These are phyloP conservation scores for Linnemannia elongata DNA, from an alignment of 192 early-diverging fungal species.

Conservation along the genomic window DNA sequence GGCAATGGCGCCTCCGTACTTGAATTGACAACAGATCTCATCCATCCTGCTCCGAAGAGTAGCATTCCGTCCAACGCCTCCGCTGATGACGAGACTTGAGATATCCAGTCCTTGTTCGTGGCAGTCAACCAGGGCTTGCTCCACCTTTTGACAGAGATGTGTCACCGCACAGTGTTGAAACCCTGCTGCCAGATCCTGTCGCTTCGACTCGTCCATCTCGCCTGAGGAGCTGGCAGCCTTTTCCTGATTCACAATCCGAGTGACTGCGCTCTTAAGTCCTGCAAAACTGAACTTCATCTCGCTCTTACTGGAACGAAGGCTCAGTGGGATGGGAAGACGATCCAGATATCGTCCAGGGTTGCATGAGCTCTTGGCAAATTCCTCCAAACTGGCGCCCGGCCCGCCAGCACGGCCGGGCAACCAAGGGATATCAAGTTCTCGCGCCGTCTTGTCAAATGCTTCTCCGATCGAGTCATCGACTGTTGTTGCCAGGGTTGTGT, in stretches of 20 bases:
- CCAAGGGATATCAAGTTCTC: conserved; percentile 78
- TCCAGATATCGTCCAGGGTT: conserved; percentile 52
- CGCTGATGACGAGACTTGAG: conserved; percentile 76
- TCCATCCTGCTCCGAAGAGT: conserved; percentile 63
- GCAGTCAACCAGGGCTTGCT: conserved; percentile 65
- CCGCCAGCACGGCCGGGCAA: conserved; percentile 72
- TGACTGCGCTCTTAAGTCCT: conserved; percentile 78
- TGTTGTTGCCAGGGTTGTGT: conserved; percentile 76
- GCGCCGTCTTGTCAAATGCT: conserved; percentile 83
- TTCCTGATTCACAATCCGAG: conserved; percentile 62
- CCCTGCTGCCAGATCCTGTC: conserved; percentile 75
- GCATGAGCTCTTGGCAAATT: conserved; percentile 67
- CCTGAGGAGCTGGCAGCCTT: conserved; percentile 49
- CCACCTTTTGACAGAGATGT: conserved; percentile 76
- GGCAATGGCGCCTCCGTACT: not conserved
- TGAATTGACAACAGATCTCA: conserved; percentile 14
- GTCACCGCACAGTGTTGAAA: conserved; percentile 72
- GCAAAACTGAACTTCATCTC: conserved; percentile 80
- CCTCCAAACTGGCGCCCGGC: conserved; percentile 79
- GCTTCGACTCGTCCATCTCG: conserved; percentile 33
- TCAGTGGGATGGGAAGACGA: conserved; percentile 72
- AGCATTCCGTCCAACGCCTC: conserved; percentile 84
- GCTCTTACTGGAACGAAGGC: conserved; percentile 58
- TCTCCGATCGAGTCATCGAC: conserved; percentile 84
- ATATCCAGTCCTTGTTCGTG: conserved; percentile 41